Evolutionary conservation across 352 stramenopile genomes (phyloP).

Genomic region (Phytophthora multivora): DNA sequence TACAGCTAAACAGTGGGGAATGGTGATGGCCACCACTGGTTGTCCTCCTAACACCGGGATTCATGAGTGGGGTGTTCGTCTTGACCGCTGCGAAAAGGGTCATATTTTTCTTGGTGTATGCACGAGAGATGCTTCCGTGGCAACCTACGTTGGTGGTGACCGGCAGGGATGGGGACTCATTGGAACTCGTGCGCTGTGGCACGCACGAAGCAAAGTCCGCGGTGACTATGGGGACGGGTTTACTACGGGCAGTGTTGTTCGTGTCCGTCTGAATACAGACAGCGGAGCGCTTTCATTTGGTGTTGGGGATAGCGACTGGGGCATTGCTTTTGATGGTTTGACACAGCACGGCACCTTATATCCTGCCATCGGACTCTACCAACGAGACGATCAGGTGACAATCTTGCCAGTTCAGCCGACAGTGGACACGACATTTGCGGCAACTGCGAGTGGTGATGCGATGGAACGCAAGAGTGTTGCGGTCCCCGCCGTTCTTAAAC

Average conservation of each 20-base stretch:
- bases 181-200: conserved; percentile 87
- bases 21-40: conserved; percentile 87
- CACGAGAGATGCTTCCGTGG: conserved; percentile 83
- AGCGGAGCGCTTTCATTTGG: conserved; percentile 87
- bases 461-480: conserved; percentile 42
- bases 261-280: conserved; percentile 86
- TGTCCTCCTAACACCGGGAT: conserved; percentile 86
- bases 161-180: conserved; percentile 90
- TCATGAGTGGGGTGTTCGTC: conserved; percentile 87
- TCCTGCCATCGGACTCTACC: conserved; percentile 87
- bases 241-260: conserved; percentile 84
- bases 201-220: conserved; percentile 89
- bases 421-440: conserved; percentile 35
- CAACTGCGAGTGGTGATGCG: conserved; percentile 26
- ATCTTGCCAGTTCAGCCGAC: conserved; percentile 71
- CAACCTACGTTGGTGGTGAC: conserved; percentile 89
- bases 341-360: conserved; percentile 90
- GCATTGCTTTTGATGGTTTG: conserved; percentile 87
- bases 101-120: conserved; percentile 91
- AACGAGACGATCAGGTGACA: conserved; percentile 89
- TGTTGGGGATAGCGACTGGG: conserved; percentile 88
- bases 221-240: conserved; percentile 90
- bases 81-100: conserved; percentile 90
- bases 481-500: conserved; percentile 76
- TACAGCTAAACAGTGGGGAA: conserved; percentile 91